These are phyloP conservation scores for Guadua angustifolia DNA, from an alignment of 176 grass and related monocot species.

Conservation along the genomic window DNA sequence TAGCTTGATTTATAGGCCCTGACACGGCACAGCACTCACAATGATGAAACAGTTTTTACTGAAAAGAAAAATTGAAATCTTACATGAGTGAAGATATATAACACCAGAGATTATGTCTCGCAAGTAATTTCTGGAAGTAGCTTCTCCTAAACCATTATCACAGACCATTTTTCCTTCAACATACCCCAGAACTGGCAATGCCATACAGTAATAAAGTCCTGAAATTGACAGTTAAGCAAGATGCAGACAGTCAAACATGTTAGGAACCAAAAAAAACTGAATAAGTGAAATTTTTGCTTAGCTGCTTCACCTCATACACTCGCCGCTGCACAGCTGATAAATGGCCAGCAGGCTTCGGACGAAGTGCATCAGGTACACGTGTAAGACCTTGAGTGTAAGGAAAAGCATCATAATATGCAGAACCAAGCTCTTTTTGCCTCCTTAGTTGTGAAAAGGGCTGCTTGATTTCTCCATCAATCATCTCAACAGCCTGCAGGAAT, in stretches of 20 bases:
- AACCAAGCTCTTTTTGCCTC: constrained; percentile 84
- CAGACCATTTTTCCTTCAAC: constrained; percentile 77
- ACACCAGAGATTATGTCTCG: constrained; percentile 80
- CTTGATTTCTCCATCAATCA: constrained; percentile 87
- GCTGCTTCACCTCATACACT: constrained; percentile 83
- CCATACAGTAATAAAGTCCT: constrained; percentile 96
- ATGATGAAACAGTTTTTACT: too few species aligned
- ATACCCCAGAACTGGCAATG: constrained; percentile 85
- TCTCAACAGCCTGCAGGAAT: constrained; percentile 72
- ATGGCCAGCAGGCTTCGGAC: constrained; percentile 74
- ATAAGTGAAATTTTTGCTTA: neutral
- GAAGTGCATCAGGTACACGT: constrained; percentile 73
- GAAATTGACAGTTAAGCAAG: constrained; percentile 40
- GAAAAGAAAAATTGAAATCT: constrained; percentile 40
- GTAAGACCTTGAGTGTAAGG: constrained; percentile 77
- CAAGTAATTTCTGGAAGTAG: constrained; percentile 70
- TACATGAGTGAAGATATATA: constrained; percentile 96
- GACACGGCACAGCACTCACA: too few species aligned
- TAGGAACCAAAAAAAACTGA: constrained; percentile 7
- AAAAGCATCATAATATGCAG: constrained; percentile 83
- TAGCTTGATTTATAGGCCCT: too few species aligned
- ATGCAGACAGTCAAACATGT: constrained; percentile 13
- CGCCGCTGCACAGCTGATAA: constrained; percentile 64
- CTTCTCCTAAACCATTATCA: constrained; percentile 68
- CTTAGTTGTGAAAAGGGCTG: constrained; percentile 71